A percentile compares a stretch with the other conserved stretches of the same genome.
Evolutionary conservation across 2,329 filamentous ascomycete genomes (phyloP).

Genomic region (Emmonsia crescens): DNA sequence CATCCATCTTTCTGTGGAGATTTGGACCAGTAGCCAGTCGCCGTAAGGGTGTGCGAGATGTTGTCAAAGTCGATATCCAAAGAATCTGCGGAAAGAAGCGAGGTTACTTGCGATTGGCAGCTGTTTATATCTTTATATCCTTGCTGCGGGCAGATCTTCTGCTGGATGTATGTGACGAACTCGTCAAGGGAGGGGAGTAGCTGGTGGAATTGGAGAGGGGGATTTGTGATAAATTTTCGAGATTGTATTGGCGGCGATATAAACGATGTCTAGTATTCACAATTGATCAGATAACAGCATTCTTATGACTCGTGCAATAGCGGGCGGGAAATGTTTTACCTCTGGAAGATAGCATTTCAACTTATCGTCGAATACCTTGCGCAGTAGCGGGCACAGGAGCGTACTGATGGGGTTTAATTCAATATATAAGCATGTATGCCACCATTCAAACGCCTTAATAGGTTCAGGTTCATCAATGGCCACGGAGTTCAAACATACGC

Average conservation of each 20-base stretch:
- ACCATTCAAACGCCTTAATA: neutral
- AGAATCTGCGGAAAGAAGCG: slow-evolving; percentile 46
- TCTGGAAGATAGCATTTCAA: slow-evolving; percentile 45
- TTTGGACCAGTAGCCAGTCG: slow-evolving; percentile 53
- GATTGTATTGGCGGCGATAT: slow-evolving; percentile 46
- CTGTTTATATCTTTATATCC: slow-evolving; percentile 21
- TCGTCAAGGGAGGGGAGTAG: slow-evolving; percentile 46
- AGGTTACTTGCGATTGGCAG: slow-evolving; percentile 42
- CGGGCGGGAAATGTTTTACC: slow-evolving; percentile 23
- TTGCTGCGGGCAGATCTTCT: slow-evolving; percentile 41
- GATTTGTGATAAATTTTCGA: slow-evolving; percentile 50
- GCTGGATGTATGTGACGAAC: slow-evolving; percentile 45
- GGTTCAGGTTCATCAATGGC: slow-evolving; percentile 5
- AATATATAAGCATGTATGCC: neutral
- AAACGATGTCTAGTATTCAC: slow-evolving; percentile 44
- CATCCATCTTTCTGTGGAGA: slow-evolving; percentile 29
- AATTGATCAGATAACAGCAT: slow-evolving; percentile 13
- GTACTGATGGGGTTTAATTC: slow-evolving; percentile 24
- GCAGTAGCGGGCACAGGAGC: slow-evolving; percentile 49
- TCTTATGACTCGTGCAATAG: neutral
- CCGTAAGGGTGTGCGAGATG: slow-evolving; percentile 52
- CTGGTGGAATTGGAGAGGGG: slow-evolving; percentile 61
- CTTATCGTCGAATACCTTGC: slow-evolving; percentile 43
- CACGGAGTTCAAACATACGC: slow-evolving; percentile 22
- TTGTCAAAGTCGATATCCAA: slow-evolving; percentile 71